Evolutionary conservation across 1,139 yeast species (phyloP), one percentile per base, ranked within the genome.

Genomic region (Sugiyamaella xylanicola): DNA sequence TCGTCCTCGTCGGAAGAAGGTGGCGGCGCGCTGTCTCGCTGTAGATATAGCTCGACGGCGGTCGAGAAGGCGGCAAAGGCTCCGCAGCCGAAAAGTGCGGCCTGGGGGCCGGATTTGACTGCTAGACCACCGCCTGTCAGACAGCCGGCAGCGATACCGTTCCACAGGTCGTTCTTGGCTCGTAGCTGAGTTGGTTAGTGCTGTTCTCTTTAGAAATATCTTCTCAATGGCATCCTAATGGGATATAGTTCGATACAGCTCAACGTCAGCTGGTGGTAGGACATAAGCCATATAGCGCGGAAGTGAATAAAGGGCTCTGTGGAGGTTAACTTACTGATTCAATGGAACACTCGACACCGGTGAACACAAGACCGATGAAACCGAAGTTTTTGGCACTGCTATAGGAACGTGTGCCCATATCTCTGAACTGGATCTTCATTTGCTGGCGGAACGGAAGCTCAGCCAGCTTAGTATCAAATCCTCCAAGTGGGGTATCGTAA

Each of bases 11-110:
- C 99, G 67, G 88, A 86, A 51, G 78, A 70, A 22, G 98, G 97
- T 40, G 98, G 98, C 55, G 83, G 83, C 5, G 87, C 86, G 65
- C 87, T 81, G 65, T 93, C 99, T 65, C 90, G 84, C 66, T 92
- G 81, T 85, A 93, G 80, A 68, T 93, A 93, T 65, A 89, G 74
- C 70, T 93, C 98, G 61, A 93, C 71, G 7, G 98, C 98, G 8
- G 95, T 85, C 56, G 96, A 87, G 71, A 93, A 93, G 2, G 96
- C 96, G 15, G 99, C 98, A 76, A 93, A 93, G 13, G 98, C 99
- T 32, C 95, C 97, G 77, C 98, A 93, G 1, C 99, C 99, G 57
- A 92, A 72, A 35, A 84, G 65, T 0, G 97, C 96, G 29, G 96
- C 96, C 67, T 86, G 92, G 1, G 99, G 99, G 1, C 99, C 99